Evolutionary conservation across 177 flowering plant genomes (phyloP).

Genomic region (Vitis hybrid): DNA sequence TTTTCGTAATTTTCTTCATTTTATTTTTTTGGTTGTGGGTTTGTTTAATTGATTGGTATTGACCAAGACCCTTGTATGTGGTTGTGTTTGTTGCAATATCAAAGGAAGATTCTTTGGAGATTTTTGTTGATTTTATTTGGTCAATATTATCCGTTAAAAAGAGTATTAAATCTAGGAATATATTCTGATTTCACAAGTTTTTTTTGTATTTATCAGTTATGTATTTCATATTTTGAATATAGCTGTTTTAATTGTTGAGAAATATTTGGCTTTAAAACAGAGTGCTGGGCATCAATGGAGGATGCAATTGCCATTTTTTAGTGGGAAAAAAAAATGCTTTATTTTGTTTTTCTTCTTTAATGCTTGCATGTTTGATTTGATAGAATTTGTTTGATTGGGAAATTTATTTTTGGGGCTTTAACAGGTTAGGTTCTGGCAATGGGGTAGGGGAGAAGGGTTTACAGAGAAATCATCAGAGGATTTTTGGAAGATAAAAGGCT

Average conservation of each 20-base stretch:
- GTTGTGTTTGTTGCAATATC: background rate
- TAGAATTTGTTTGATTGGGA: background rate
- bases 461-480: background rate
- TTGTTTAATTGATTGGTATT: conserved; percentile 6
- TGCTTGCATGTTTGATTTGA: background rate
- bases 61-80: background rate
- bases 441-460: background rate
- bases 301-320: no score
- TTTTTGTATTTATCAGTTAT: background rate
- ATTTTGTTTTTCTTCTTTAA: no score
- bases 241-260: no score
- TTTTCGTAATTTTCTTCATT: background rate
- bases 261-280: no score
- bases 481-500: background rate
- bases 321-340: no score
- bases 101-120: conserved; percentile 6
- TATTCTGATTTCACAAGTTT: background rate
- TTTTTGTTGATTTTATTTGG: background rate
- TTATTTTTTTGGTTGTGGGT: background rate
- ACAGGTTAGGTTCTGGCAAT: background rate
- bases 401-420: background rate
- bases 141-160: conserved; percentile 1
- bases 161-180: background rate
- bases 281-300: no score
- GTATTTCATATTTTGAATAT: no score